Evolutionary conservation across 495 filamentous ascomycete species (phyloP).

Genomic region (Pyronema domesticum): DNA sequence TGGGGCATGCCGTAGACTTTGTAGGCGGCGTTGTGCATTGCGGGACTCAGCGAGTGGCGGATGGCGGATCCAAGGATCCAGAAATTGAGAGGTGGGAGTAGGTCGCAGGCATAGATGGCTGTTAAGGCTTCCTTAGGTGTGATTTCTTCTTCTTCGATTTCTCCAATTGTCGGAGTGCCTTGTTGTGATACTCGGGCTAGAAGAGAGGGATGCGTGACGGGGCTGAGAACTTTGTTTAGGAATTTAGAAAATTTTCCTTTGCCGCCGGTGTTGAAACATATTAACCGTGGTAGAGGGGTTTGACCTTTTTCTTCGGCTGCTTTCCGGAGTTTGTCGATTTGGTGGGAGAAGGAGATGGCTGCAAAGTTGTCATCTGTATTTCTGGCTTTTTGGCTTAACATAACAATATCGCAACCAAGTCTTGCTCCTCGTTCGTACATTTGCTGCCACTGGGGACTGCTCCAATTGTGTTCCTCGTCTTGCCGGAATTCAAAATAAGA

Average conservation of each 20-base stretch:
- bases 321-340: slow-evolving; percentile 25
- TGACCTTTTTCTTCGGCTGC: slow-evolving; percentile 25
- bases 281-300: slow-evolving; percentile 33
- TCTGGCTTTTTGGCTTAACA: slow-evolving; percentile 35
- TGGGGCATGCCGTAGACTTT: slow-evolving; percentile 55
- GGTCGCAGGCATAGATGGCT: slow-evolving; percentile 36
- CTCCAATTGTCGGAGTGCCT: slow-evolving; percentile 4
- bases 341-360: slow-evolving; percentile 16
- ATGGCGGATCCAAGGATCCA: slow-evolving; percentile 59
- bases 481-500: slow-evolving; percentile 38
- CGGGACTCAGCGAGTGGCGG: slow-evolving; percentile 56
- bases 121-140: slow-evolving; percentile 41
- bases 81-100: slow-evolving; percentile 51
- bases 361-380: slow-evolving; percentile 30
- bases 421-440: slow-evolving; percentile 31
- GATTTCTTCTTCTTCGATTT: slow-evolving; percentile 29
- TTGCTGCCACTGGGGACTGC: slow-evolving; percentile 32
- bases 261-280: slow-evolving; percentile 56
- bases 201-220: slow-evolving; percentile 50
- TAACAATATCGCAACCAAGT: slow-evolving; percentile 53
- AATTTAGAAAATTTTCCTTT: slow-evolving; percentile 49
- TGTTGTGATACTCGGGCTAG: slow-evolving; percentile 16
- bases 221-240: slow-evolving; percentile 49
- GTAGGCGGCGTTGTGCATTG: slow-evolving; percentile 65
- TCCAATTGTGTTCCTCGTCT: slow-evolving; percentile 39